These are phyloP conservation scores for Inga oerstediana DNA, from an alignment of 306 rosid genomes.

Conservation along the genomic window DNA sequence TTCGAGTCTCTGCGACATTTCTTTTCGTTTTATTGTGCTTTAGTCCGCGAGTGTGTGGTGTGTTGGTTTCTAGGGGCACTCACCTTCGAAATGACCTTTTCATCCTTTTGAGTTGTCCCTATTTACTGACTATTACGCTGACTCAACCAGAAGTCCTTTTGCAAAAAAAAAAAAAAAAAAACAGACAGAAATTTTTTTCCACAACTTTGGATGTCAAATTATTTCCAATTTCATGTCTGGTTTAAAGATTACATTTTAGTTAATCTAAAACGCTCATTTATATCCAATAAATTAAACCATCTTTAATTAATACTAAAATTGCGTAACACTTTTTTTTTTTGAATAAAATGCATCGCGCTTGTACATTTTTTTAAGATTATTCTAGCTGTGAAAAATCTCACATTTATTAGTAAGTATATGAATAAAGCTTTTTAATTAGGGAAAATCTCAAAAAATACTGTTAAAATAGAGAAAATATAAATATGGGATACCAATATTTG, in stretches of 20 bases:
- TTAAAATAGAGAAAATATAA: too few species aligned
- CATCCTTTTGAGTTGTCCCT: neutral
- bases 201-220: neutral
- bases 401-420: neutral
- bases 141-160: neutral
- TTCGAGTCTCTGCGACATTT: neutral
- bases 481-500: too few species aligned
- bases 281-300: neutral
- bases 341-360: neutral
- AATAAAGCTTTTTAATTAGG: neutral
- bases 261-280: neutral
- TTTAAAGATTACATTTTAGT: neutral
- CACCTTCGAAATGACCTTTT: conserved; percentile 35
- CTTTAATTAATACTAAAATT: neutral
- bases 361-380: neutral
- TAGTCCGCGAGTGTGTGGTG: neutral
- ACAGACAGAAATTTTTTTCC: neutral
- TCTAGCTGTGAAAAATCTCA: neutral
- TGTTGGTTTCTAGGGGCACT: conserved; percentile 31
- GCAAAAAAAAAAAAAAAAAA: neutral
- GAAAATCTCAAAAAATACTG: too few species aligned
- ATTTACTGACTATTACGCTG: neutral
- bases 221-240: neutral
- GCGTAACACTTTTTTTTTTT: neutral
- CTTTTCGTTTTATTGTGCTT: conserved; percentile 8